Evolutionary conservation across 768 basidiomycete species (phyloP), one percentile per base, ranked within the genome.

Genomic region (Boletus tomentosulus): DNA sequence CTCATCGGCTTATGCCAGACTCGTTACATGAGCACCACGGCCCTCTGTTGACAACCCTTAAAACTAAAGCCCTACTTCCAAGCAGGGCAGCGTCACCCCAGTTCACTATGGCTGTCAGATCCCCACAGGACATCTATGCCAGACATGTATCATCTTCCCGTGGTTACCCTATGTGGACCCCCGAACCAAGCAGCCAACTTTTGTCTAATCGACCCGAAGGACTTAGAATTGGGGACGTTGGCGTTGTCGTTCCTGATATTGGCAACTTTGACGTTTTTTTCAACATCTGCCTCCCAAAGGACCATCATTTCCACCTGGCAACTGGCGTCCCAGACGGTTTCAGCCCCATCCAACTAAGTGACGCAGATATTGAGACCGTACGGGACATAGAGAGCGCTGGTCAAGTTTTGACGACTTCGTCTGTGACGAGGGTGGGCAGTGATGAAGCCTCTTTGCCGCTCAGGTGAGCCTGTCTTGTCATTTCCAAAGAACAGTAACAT

Each of bases 221-320:
- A 0, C 63, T 71, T 41, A 66, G 54, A 28, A 72, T 75, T 38
- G 75, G 75, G 2, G 75, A 76, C 48, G 69, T 76, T 11, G 72
- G 73, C 10, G 62, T 74, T n/a, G 54, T 76, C 22, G 64, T 30
- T 12, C 63, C 70, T 3, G 62, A 62, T 15, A 57, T 64, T 47
- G 75, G 74, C 45, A 58, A 56, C 7, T 76, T 77, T 33, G 67
- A 70, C 48, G 68, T 70, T 43, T 65, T 74, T 7, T 76, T 75
- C 61, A 75, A 74, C 51, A 64, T 76, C 8, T 72, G 69, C 39
- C 50, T 70, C 2, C 62, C 73, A 44, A 69, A 68, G 34, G 63
- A 72, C 45, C 66, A 75, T 33, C 47, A 50, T 2, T 61, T 55
- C 7, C 54, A 59, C 22, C 27, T 37, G 24, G 15, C 34, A 3